A percentile compares a stretch with the other conserved stretches of the same genome.
Conservation (phyloP, 768 basidiomycete genomes). For the Cyathus striatus region DNA sequence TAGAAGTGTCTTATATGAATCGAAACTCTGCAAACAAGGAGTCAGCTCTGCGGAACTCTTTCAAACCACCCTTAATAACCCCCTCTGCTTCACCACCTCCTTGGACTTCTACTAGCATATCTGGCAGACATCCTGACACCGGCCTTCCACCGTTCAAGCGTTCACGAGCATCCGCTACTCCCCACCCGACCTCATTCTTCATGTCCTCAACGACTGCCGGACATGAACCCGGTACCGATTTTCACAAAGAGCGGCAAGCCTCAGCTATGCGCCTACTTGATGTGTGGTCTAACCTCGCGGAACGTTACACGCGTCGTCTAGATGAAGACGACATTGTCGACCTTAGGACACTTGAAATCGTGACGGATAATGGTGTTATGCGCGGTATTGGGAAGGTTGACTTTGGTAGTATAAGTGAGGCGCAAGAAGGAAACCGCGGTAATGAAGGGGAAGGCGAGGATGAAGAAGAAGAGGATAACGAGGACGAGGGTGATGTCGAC, state of each 20-base stretch:
- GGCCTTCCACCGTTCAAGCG: conserved; percentile 45
- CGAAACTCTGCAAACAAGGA: too few species aligned
- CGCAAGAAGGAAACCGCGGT: conserved; percentile 28
- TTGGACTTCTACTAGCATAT: conserved; percentile 15
- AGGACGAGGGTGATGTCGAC: conserved; percentile 52
- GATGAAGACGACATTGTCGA: conserved; percentile 83
- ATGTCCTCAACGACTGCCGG: conserved; percentile 31
- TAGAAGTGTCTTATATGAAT: too few species aligned
- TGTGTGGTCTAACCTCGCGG: conserved; percentile 64
- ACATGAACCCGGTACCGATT: conserved; percentile 27
- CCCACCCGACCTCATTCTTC: conserved; percentile 24
- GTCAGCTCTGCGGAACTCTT: conserved; percentile 1
- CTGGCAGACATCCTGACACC: conserved; percentile 22
- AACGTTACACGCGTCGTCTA: conserved; percentile 58
- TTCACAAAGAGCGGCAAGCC: conserved; percentile 52
- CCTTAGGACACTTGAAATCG: conserved; percentile 50
- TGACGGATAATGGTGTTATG: conserved; percentile 69
- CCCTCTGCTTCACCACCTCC: conserved; percentile 52
- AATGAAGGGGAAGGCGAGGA: conserved; percentile 43
- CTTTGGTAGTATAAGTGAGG: conserved; percentile 47
- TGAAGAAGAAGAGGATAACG: conserved; percentile 47
- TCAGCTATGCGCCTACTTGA: conserved; percentile 52
- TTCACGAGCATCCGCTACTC: conserved; percentile 40
- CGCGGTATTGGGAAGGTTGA: conserved; percentile 35
- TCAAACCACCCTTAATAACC: conserved; percentile 33